Evolutionary conservation across 768 basidiomycete genomes (phyloP), one percentile per base, ranked within the genome.

Genomic region (Nidularia pulvinata): DNA sequence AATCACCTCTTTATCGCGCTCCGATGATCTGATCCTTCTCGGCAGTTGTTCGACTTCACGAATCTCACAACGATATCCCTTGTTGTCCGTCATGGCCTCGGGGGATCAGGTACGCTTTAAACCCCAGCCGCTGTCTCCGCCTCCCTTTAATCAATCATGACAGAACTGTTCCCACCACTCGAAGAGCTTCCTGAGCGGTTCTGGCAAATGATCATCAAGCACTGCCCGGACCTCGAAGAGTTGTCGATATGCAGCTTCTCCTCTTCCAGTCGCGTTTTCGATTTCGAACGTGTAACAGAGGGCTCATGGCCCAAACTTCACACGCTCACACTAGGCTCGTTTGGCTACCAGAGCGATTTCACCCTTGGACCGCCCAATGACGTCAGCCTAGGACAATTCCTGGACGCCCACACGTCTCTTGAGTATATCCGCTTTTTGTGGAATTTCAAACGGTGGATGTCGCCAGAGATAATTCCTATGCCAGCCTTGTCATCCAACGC

Each of bases 391-490:
- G 65, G 63, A 4, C 47, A 57, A 1, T 80, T 80, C 58, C 62
- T 81, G n/a, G 62, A 70, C 6, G 50, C 32, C 10, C 80, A 81
- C 53, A 59, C 62, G 0, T 55, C 63, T 5, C 61, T 82, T 13
- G 74, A 69, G 35, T 76, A 73, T 54, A 65, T 80, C 33, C 72
- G 77, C 9, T 69, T 80, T 43, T 64, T 76, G 30, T 82, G 80
- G 79, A 79, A 77, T 54, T 80, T 80, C 60, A 76, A 75, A 49
- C 65, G 73, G 10, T 80, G 78, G 78, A 70, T 79, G 65, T 77
- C 75, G 1, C 80, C 80, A 1, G 66, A 71, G 52, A 57, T 59
- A 1, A 68, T 75, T 30, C 68, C 67, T 2, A 62, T 74, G 60
- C 59, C 61, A n/a, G n/a, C n/a, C 10, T 64, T 78, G 11, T 61